Base-by-base conservation (phyloP, 1,284 basidiomycete species). In the Malassezia sp. region DNA sequence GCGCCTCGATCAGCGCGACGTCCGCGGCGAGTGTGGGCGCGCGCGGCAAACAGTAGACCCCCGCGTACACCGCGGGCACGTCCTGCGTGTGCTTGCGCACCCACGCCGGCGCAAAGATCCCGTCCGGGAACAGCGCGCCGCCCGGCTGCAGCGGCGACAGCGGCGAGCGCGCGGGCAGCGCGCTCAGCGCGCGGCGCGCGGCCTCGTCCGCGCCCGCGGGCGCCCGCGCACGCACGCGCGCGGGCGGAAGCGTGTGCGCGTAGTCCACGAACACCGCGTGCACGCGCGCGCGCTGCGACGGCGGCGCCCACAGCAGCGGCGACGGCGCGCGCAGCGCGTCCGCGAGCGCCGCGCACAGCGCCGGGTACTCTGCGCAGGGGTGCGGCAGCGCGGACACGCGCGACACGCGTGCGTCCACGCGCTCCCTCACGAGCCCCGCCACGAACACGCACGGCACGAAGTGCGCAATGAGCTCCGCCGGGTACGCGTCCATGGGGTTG, bases 51-150 rank as follows among this genome's bases (percentile, higher is more conserved):
- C 83, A 79, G 51, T 84, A 74, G 68, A 95, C 91, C 38, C 90
- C 75, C 5, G 96, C 84, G 70, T 95, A 93, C 0, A 95, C 87
- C 14, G 84, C 81, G 0, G 91, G 90, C 0, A 96, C 74, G 26
- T 91, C 79, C 7, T 86, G 81, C 0, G 85, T 84, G 63, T 96
- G 90, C 72, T 95, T 97, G 36, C 89, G 78, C 14, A 95, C 80
- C 91, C 91, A 97, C 60, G 96, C 86, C 0, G 90, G 91, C 1
- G 90, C 87, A 47, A 97, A 85, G 38, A 97, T 74, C 0, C 91
- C 91, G 68, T 97, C 91, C 0, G 91, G 91, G 68, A 86, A 79
- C 12, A 93, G 75, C 0, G 91, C 90, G 0, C 87, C 90, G 1
- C 81, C 78, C 0, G 84, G 81, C 0, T 85, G 85, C 21, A 93